These are phyloP conservation scores for Ophiostoma sp. DNA, from an alignment of 2,329 filamentous ascomycete species.

Conservation along the genomic window DNA sequence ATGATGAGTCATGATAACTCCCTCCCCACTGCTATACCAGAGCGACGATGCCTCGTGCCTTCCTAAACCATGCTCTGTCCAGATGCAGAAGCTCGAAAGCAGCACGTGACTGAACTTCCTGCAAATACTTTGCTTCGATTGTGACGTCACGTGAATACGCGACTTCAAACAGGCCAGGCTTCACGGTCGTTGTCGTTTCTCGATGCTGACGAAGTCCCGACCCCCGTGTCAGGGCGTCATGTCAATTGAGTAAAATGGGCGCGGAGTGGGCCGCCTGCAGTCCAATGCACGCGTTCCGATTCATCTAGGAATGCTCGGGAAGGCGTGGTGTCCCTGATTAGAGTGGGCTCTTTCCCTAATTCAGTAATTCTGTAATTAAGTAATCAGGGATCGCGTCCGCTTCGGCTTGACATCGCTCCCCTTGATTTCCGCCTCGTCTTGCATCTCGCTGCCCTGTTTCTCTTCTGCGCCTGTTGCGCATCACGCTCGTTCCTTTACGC, in stretches of 20 bases:
- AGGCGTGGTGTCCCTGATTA: background rate
- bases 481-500: background rate
- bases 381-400: conserved; percentile 2
- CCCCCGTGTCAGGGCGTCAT: background rate
- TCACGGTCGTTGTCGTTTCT: no score
- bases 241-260: background rate
- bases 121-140: no score
- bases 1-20: no score
- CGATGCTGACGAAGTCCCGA: no score
- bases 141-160: no score
- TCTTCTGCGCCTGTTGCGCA: background rate
- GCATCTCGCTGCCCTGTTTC: background rate
- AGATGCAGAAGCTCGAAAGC: no score
- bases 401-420: background rate
- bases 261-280: background rate
- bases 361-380: conserved; percentile 7
- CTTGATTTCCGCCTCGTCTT: background rate
- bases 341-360: background rate
- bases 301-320: background rate
- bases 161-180: no score
- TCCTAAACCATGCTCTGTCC: no score
- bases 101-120: no score
- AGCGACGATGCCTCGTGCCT: no score
- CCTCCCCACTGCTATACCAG: no score
- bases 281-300: conserved; percentile 9